A percentile compares a stretch with the other conserved stretches of the same genome.
These are phyloP conservation scores for Annona cherimola DNA, from an alignment of 164 flowering plant species.

Conservation along the genomic window DNA sequence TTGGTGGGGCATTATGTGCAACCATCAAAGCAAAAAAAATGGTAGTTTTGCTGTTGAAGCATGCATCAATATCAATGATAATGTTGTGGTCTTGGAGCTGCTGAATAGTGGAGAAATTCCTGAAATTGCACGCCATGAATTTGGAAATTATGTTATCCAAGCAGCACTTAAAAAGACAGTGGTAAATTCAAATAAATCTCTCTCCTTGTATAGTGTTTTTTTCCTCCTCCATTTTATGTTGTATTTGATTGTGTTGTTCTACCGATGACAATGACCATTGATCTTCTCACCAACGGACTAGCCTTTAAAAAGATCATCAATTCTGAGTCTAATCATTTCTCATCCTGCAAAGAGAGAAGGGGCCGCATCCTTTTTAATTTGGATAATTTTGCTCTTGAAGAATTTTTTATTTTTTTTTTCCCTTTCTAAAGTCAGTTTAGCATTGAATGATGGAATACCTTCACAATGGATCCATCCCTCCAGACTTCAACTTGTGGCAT, in stretches of 20 bases:
- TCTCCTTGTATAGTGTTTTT: too few species aligned
- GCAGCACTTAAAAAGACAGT: background rate
- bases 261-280: background rate
- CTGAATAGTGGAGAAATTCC: background rate
- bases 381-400: too few species aligned
- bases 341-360: too few species aligned
- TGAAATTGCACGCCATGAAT: background rate
- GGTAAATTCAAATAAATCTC: background rate
- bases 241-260: background rate
- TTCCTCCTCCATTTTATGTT: background rate
- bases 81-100: background rate
- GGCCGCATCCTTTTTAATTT: too few species aligned
- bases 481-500: too few species aligned
- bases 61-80: background rate
- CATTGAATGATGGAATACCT: too few species aligned
- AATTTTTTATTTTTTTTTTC: too few species aligned
- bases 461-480: too few species aligned
- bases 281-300: too few species aligned
- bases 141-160: conserved; percentile 4
- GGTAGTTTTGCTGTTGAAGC: conserved; percentile 2
- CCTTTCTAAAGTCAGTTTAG: too few species aligned
- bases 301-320: too few species aligned
- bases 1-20: background rate
- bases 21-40: background rate
- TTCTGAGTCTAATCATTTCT: too few species aligned